Conservation (phyloP, 257 asterid species). For the Orobanche coerulescens region DNA sequence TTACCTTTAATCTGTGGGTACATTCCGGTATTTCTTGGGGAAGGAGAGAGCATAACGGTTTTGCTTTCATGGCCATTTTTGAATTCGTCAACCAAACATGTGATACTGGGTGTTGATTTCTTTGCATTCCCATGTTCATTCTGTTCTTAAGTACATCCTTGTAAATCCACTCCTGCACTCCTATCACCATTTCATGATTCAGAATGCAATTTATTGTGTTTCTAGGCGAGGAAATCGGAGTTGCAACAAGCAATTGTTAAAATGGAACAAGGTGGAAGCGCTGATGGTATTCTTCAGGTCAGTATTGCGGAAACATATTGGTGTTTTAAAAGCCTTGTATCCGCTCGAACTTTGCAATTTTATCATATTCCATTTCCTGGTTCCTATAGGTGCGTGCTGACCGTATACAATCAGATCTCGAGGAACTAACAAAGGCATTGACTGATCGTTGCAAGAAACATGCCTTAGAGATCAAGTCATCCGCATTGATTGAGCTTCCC, state of each 20-base stretch:
- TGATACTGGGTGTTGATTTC: neutral
- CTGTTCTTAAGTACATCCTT: neutral
- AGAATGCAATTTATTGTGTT: constrained; percentile 21
- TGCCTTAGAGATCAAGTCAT: constrained; percentile 52
- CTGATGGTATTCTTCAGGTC: constrained; percentile 99
- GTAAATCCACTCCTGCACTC: constrained; percentile 5
- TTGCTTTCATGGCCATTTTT: neutral
- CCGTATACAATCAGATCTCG: constrained; percentile 94
- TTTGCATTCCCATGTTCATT: constrained; percentile 3
- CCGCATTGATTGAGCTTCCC: constrained; percentile 85
- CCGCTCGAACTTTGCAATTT: constrained; percentile 7
- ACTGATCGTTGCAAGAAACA: constrained; percentile 83
- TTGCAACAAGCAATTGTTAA: constrained; percentile 80
- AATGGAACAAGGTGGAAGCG: constrained; percentile 99
- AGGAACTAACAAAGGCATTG: constrained; percentile 84
- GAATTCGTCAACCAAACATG: constrained; percentile 10
- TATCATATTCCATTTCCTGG: constrained; percentile 25
- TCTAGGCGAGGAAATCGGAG: constrained; percentile 85
- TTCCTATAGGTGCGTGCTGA: constrained; percentile 87
- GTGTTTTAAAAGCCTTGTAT: constrained; percentile 9
- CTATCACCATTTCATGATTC: constrained; percentile 14
- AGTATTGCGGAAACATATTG: constrained; percentile 16
- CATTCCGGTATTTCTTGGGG: neutral
- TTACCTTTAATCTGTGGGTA: neutral
- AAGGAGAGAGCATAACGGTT: neutral